Conservation (phyloP, 257 asterid species). For the Penstemon davidsonii region DNA sequence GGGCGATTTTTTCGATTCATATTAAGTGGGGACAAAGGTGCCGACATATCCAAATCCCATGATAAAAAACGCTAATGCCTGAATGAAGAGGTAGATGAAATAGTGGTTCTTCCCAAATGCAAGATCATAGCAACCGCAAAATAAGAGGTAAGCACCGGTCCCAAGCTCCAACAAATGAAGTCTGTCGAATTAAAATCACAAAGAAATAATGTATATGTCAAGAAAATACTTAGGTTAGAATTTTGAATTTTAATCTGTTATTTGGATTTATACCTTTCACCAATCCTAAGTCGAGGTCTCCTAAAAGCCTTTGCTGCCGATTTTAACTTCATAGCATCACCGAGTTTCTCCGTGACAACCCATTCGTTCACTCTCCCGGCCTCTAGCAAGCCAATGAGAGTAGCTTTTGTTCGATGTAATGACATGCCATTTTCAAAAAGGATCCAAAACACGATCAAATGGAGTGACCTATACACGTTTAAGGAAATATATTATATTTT, state of each 20-base stretch:
- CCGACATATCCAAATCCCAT: conserved; percentile 81
- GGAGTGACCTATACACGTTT: conserved; percentile 58
- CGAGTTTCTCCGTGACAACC: conserved; percentile 96
- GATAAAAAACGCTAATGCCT: conserved; percentile 68
- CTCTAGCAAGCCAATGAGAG: conserved; percentile 87
- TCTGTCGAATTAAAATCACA: conserved; percentile 34
- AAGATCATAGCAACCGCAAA: conserved; percentile 73
- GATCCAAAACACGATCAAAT: conserved; percentile 82
- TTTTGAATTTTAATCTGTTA: no score
- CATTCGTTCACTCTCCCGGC: conserved; percentile 88
- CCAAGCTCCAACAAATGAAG: conserved; percentile 69
- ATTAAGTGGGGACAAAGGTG: conserved; percentile 60
- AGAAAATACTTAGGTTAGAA: not conserved
- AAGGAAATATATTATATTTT: no score
- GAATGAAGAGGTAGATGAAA: conserved; percentile 63
- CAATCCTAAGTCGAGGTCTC: conserved; percentile 55
- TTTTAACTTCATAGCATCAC: conserved; percentile 68
- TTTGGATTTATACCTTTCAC: conserved; percentile 57
- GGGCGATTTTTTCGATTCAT: not conserved
- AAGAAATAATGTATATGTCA: not conserved
- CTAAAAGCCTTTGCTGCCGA: conserved; percentile 51
- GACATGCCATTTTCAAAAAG: conserved; percentile 95
- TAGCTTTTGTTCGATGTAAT: conserved; percentile 83
- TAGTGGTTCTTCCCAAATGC: conserved; percentile 61
- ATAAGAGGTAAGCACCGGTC: conserved; percentile 60